Base-by-base conservation (phyloP, 2,329 filamentous ascomycete species). In the Stemphylium beticola region DNA sequence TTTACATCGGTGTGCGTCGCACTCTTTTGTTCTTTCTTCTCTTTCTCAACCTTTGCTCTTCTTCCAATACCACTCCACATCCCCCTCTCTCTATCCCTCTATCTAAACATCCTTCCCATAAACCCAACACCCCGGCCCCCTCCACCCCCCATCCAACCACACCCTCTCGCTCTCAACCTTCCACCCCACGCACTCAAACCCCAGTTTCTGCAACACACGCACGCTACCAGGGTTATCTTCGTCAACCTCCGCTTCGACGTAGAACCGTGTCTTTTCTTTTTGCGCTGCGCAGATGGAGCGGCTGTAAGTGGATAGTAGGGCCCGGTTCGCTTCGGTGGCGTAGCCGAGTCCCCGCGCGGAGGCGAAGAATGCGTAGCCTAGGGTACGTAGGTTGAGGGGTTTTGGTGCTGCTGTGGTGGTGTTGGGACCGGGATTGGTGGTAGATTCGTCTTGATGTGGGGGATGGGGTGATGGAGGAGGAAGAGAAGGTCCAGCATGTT, bases 131-230 rank as follows among this genome's bases (percentile, higher is more conserved):
- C 61, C 64, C 15, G 44, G 52, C 12, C 56, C 49, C 57, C 65
- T 61, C 69, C 66, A 72, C 32, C 39, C 53, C 1, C 67, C 69
- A 34, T 50, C 63, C 39, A 71, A 56, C 51, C 66, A 72, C 14
- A 63, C 58, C 36, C 40, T 42, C 29, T 66, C 63, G 20, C 53
- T 45, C 44, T 59, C 58, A 7, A 49, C 33, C 44, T 66, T 67
- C 58, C 59, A 63, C 0, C 69, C 71, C 17, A 70, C 57, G 17
- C 56, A 45, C 44, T 45, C 40, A 17, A 72, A 70, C 20, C 68
- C 65, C 18, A 69, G 7, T 38, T 73, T 73, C 32, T 41, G 38
- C 42, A 72, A 10, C 18, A 73, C 65, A 3, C 43, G 54, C 17
- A 53, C 40, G 40, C 67, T 71, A 1, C 50, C 66, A 0, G 54